A percentile compares a stretch with the other conserved stretches of the same genome.
Conservation (phyloP, 2,329 filamentous ascomycete genomes). For the Botrytis sinoallii region DNA sequence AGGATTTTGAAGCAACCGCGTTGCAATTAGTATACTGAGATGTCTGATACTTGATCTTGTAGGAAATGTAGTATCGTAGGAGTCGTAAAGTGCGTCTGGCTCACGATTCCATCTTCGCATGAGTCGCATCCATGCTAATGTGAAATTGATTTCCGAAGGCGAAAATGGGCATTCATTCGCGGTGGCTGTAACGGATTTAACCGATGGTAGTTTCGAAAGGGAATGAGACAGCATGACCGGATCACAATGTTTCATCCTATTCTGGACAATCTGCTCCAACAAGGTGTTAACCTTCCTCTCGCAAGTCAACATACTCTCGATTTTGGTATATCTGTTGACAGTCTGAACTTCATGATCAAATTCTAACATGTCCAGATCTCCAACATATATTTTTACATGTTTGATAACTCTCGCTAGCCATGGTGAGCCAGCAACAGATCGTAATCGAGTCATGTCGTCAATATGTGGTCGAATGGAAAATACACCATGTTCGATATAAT, state of each 20-base stretch:
- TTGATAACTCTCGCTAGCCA: conserved; percentile 15
- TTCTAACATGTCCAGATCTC: conserved; percentile 17
- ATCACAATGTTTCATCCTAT: conserved; percentile 13
- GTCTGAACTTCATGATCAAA: conserved; percentile 18
- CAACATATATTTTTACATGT: conserved; percentile 15
- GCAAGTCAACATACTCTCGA: conserved; percentile 5
- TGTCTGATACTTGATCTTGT: conserved; percentile 2
- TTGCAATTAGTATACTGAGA: conserved; percentile 13
- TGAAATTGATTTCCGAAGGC: conserved; percentile 5
- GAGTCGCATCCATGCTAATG: conserved; percentile 5
- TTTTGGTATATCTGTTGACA: conserved; percentile 10
- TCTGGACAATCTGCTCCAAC: conserved; percentile 4
- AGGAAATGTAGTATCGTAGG: conserved; percentile 17
- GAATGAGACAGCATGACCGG: conserved; percentile 2
- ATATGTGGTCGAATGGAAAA: conserved; percentile 13
- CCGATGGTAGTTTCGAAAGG: neutral
- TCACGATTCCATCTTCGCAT: conserved; percentile 5
- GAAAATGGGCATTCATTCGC: conserved; percentile 13
- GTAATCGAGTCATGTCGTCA: conserved; percentile 15
- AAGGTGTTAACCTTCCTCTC: neutral
- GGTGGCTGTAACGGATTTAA: conserved; percentile 3
- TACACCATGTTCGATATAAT: neutral
- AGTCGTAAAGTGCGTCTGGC: conserved; percentile 6
- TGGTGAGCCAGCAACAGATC: neutral
- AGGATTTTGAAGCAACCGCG: neutral